A percentile compares a stretch with the other conserved stretches of the same genome.
Evolutionary conservation across 768 basidiomycete genomes (phyloP).

Genomic region (Amylocystis lapponica): DNA sequence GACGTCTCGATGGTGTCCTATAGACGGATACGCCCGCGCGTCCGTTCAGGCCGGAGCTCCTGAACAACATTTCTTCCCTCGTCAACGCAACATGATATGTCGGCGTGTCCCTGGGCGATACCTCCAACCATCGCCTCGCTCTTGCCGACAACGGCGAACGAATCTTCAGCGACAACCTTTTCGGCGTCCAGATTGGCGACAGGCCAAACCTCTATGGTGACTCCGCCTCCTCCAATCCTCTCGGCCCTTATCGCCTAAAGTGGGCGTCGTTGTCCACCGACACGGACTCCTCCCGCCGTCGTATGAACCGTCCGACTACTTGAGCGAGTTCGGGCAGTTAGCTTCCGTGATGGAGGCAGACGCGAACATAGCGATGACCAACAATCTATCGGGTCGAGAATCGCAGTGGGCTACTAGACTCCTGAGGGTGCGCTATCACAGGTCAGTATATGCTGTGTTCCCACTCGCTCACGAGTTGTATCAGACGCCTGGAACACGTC

Average conservation of each 20-base stretch:
- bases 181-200: slow-evolving; percentile 67
- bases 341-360: too few species aligned
- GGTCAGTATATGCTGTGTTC: too few species aligned
- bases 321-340: slow-evolving; percentile 49
- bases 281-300: slow-evolving; percentile 29
- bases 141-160: slow-evolving; percentile 53
- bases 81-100: slow-evolving; percentile 44
- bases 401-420: slow-evolving; percentile 26
- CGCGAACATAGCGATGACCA: too few species aligned
- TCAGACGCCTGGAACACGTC: slow-evolving; percentile 27
- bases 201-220: slow-evolving; percentile 69
- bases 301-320: slow-evolving; percentile 40
- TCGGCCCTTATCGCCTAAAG: too few species aligned
- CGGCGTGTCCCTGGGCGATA: slow-evolving; percentile 55
- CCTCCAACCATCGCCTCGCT: slow-evolving; percentile 41
- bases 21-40: slow-evolving; percentile 48
- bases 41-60: slow-evolving; percentile 40
- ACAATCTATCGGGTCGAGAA: slow-evolving; percentile 27
- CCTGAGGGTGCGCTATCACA: slow-evolving; percentile 15
- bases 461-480: too few species aligned
- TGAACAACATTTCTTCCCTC: slow-evolving; percentile 38
- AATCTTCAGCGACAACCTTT: slow-evolving; percentile 59
- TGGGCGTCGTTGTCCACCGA: too few species aligned
- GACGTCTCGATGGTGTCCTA: too few species aligned
- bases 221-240: not conserved